Evolutionary conservation across 352 stramenopile genomes (phyloP).

Genomic region (Ophiocytium majus): DNA sequence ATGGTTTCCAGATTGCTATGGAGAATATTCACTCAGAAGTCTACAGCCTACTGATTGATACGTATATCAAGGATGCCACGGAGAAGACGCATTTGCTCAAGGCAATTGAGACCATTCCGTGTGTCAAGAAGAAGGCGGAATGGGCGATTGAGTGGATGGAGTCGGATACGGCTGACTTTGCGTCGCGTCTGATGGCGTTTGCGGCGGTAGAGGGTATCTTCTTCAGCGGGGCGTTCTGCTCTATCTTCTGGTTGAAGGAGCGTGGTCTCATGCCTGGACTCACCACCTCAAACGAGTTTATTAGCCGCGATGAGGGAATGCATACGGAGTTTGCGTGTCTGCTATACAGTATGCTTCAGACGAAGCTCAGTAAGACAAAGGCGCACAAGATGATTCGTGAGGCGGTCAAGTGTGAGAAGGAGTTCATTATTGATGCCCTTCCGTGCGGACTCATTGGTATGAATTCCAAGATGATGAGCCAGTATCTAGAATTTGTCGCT

Average conservation of each 20-base stretch:
- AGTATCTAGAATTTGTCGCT: slow-evolving; percentile 98
- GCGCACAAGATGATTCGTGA: slow-evolving; percentile 90
- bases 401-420: slow-evolving; percentile 91
- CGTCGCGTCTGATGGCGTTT: slow-evolving; percentile 92
- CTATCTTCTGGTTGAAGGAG: slow-evolving; percentile 99
- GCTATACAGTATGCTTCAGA: slow-evolving; percentile 93
- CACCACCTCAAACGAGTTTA: slow-evolving; percentile 96
- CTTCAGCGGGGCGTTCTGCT: slow-evolving; percentile 95
- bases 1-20: slow-evolving; percentile 98
- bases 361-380: slow-evolving; percentile 82
- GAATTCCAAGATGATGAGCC: slow-evolving; percentile 91
- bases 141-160: slow-evolving; percentile 95
- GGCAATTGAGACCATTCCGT: slow-evolving; percentile 95
- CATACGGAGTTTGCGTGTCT: slow-evolving; percentile 97
- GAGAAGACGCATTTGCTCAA: slow-evolving; percentile 89
- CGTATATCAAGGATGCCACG: slow-evolving; percentile 88
- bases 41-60: slow-evolving; percentile 97
- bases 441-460: slow-evolving; percentile 97
- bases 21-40: slow-evolving; percentile 99
- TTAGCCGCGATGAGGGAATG: slow-evolving; percentile 92
- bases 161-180: slow-evolving; percentile 80
- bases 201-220: slow-evolving; percentile 96
- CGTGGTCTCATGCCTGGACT: slow-evolving; percentile 94
- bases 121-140: slow-evolving; percentile 91
- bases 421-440: slow-evolving; percentile 92